Base-by-base conservation (phyloP, 768 basidiomycete species). In the Rhodotorula kratochvilovae region DNA sequence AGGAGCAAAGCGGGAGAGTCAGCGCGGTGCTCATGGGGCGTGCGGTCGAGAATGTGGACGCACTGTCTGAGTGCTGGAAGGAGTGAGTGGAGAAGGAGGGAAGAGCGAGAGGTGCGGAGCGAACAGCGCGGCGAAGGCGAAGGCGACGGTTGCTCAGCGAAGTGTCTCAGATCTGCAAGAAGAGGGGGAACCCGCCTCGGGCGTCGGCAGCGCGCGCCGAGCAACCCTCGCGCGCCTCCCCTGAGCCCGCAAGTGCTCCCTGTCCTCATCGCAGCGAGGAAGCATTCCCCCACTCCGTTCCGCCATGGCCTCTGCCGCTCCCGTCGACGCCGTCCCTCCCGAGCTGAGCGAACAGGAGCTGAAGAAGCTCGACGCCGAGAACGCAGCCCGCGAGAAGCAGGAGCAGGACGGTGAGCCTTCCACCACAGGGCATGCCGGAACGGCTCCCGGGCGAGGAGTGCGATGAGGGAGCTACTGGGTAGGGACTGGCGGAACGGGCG, bases 331-430 rank as follows among this genome's bases (percentile, higher is more conserved):
- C 21, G 54, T 27, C 3, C 87, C 91, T 81, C 90, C 31, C 31
- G 31, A 87, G 67, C 84, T 93, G 75, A 83, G 87, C 33, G 84
- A 86, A 53, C 89, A 90, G 77, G 87, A 97, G 79, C 85, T 89
- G 67, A 87, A 92, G 73, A 82, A 79, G 35, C 85, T 85, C 72
- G 93, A 97, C 76, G 86, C 84, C 75, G 85, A 82, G 16, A 87
- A 89, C 66, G 84, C 86, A 68, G 85, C 84, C 57, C 84, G 87
- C 27, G 94, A 96, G 81, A 80, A 81, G 74, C 83, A 80, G 56
- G 94, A 96, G 80, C 94, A 96, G 81, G 90, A 88, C 71, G 88
- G 93, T 94, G 82, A 74, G 87, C 73, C n/a, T 59, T 12, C 60
- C 23, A 6, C 51, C 23, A 6, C 12, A 55, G 4, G 12, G 36